Evolutionary conservation across 2,329 filamentous ascomycete genomes (phyloP), one percentile per base, ranked within the genome.

Genomic region (Didymellaceae sp.): DNA sequence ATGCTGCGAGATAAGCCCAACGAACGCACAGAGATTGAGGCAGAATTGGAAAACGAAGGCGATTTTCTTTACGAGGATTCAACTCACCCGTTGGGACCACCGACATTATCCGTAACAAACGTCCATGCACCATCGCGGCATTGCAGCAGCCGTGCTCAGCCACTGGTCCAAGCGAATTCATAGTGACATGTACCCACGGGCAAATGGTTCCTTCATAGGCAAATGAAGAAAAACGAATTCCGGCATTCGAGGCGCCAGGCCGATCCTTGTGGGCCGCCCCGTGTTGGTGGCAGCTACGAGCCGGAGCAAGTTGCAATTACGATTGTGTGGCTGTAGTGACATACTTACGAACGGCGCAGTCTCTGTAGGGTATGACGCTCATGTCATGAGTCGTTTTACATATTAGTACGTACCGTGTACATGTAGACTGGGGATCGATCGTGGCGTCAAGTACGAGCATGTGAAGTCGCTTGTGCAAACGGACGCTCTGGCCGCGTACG

Each of bases 221-320:
- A 41, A 25, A n/a, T 7, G 14, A 6, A 25, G 7, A 10, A 32
- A 33, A 18, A 41, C 10, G 14, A 32, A 13, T 40, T 45, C 40
- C 48, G 48, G 48, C 42, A 51, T 20, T 51, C 48, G 11, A 37
- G 37, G 42, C 41, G 42, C 32, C 32, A 46, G 48, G 37, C 42
- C 41, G 48, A 52, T 35, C 31, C 21, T 30, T 17, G 42, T 52
- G 42, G 42, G 38, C 42, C 42, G 32, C 32, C 42, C 38, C 37
- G 25, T 46, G 38, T 46, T 52, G 37, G 32, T 42, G 48, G 48
- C 41, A 34, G 44, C 34, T 42, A 22, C 18, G 20, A 32, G 8
- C 21, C 41, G 7, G 28, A 45, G 24, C 31, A 3, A 35, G 48
- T 14, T 17, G n/a, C 6, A n/a, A 24, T 41, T 51, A 41, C 47